phyloP scores from a whole-genome alignment of 139 green algal species.

The Asterochloris sp. region DNA sequence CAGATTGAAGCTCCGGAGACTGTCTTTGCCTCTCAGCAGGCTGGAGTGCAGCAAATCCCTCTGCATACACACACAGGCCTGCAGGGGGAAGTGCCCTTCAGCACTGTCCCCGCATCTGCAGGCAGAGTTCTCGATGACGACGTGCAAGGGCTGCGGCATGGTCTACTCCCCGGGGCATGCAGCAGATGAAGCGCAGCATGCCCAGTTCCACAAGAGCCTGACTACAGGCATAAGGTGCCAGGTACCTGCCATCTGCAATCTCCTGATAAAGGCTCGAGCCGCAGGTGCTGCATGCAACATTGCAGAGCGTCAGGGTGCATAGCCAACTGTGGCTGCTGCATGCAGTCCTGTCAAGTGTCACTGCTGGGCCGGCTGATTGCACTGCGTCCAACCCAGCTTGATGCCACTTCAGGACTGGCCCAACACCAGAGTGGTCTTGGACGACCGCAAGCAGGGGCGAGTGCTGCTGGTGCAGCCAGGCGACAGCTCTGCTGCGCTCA shows the following conservation, averaged over 20 bases:
- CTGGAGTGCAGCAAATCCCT: too few relatives aligned
- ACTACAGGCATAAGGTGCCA: slow-evolving; percentile 20
- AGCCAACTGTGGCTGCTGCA: not conserved
- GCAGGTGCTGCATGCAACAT: not conserved
- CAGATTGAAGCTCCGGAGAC: not conserved
- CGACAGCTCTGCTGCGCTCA: slow-evolving; percentile 3
- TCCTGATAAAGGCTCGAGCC: not conserved
- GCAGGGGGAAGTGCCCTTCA: not conserved
- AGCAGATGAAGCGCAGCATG: slow-evolving; percentile 41
- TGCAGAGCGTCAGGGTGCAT: not conserved
- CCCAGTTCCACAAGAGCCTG: slow-evolving; percentile 22
- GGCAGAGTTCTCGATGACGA: slow-evolving; percentile 34
- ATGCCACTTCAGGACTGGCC: slow-evolving; percentile 23
- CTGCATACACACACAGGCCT: not conserved
- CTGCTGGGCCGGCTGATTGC: not conserved
- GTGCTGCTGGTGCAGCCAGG: slow-evolving; percentile 11
- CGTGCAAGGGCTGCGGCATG: slow-evolving; percentile 39
- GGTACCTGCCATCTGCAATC: not conserved
- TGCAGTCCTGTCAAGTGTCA: not conserved
- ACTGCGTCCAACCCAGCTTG: not conserved
- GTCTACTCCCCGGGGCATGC: slow-evolving; percentile 38
- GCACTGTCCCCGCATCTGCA: not conserved
- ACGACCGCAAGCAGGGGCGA: not conserved
- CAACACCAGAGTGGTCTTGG: slow-evolving; percentile 8
- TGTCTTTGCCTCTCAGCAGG: not conserved